Evolutionary conservation across 345 rosid genomes (phyloP).

Genomic region (Eucalyptus curtisii): DNA sequence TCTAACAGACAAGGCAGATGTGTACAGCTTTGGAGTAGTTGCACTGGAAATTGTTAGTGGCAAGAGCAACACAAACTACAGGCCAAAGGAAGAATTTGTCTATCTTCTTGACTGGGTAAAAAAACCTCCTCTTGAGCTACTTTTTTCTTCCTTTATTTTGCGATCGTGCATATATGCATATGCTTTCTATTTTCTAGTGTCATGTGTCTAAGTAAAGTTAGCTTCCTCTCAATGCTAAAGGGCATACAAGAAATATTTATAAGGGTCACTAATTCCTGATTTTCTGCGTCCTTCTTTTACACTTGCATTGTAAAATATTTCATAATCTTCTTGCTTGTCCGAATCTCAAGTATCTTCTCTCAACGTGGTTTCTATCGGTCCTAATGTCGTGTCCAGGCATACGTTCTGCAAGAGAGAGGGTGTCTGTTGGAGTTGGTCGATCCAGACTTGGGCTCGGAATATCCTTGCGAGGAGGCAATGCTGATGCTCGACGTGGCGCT

Average conservation of each 20-base stretch:
- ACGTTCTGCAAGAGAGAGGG: constrained; percentile 69
- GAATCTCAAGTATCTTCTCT: neutral
- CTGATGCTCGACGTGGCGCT: constrained; percentile 72
- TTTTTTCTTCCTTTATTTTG: neutral
- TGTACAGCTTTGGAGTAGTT: constrained; percentile 47
- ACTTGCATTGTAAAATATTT: neutral
- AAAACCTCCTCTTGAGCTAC: neutral
- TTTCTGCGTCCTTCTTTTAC: neutral
- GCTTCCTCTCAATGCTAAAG: neutral
- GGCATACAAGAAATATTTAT: neutral
- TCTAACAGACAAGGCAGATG: constrained; percentile 58
- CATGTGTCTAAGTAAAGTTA: neutral
- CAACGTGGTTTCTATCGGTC: neutral
- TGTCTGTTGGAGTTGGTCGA: constrained; percentile 51
- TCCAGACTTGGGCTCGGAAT: constrained; percentile 37
- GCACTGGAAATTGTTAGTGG: constrained; percentile 46
- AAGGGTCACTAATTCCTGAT: neutral
- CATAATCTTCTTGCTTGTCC: neutral
- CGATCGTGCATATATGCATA: neutral
- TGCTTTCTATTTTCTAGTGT: neutral
- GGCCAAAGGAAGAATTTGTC: constrained; percentile 64
- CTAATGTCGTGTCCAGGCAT: constrained; percentile 27
- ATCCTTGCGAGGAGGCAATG: constrained; percentile 59
- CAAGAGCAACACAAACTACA: constrained; percentile 68
- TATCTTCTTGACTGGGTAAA: constrained; percentile 88